phyloP scores from a whole-genome alignment of 2,329 filamentous ascomycete species.

The Orbilia javanica region DNA sequence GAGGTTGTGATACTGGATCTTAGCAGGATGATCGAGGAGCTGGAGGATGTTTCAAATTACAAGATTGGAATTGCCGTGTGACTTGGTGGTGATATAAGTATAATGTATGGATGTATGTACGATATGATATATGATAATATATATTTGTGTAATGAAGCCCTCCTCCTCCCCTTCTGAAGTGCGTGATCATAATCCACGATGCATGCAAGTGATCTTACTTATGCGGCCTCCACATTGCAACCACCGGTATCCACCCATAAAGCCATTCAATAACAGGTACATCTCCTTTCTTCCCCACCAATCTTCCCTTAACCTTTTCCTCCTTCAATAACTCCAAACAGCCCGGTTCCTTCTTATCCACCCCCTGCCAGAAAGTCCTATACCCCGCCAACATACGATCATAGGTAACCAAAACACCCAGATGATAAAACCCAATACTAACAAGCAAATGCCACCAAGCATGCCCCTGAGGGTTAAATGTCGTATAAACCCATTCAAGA shows the following conservation, averaged over 20 bases:
- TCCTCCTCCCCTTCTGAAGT: too few relatives aligned
- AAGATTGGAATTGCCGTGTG: background rate
- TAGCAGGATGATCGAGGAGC: too few relatives aligned
- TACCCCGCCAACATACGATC: constrained; percentile 36
- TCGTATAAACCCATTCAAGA: constrained; percentile 30
- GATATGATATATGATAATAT: background rate
- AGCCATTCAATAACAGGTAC: constrained; percentile 47
- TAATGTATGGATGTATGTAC: background rate
- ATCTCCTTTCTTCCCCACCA: constrained; percentile 37
- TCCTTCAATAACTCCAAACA: constrained; percentile 42
- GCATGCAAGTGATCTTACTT: background rate
- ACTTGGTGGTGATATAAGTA: constrained; percentile 1
- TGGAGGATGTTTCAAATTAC: too few relatives aligned
- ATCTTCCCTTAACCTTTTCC: constrained; percentile 23
- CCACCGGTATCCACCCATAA: constrained; percentile 31
- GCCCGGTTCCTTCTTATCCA: constrained; percentile 27
- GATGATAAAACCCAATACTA: constrained; percentile 48
- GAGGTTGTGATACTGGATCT: too few relatives aligned
- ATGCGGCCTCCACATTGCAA: constrained; percentile 39
- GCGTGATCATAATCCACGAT: too few relatives aligned
- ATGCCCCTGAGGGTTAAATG: constrained; percentile 52
- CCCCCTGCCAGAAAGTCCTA: constrained; percentile 40
- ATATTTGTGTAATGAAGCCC: background rate
- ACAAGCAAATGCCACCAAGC: constrained; percentile 55
- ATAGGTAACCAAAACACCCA: constrained; percentile 36